Conservation (phyloP, 1,284 basidiomycete genomes). For the Sporisorium scitamineum region DNA sequence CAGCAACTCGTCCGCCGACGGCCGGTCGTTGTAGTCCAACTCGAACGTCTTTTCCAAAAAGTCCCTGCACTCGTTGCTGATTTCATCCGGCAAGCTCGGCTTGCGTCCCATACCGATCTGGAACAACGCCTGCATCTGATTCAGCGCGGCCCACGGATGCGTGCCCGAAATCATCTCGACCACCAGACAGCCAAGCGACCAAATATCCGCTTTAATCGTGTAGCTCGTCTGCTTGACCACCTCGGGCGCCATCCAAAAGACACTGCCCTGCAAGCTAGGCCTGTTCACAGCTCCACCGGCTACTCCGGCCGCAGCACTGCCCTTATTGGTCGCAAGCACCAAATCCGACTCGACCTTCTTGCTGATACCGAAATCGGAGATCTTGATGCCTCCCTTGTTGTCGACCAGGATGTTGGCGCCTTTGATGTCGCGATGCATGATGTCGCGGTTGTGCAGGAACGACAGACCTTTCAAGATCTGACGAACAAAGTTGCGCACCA, state of each 20-base stretch:
- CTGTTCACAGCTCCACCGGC: constrained; percentile 74
- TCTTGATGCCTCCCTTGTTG: constrained; percentile 98
- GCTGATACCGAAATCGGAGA: constrained; percentile 98
- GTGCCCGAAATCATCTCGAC: constrained; percentile 99
- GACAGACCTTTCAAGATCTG: constrained; percentile 92
- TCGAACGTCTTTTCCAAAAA: constrained; percentile 65
- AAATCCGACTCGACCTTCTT: constrained; percentile 90
- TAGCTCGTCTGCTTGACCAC: constrained; percentile 96
- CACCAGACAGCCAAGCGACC: constrained; percentile 96
- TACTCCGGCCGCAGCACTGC: constrained; percentile 14
- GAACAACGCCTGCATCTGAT: constrained; percentile 81
- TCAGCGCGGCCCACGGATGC: constrained; percentile 95
- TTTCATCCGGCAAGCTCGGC: constrained; percentile 63
- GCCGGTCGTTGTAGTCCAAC: constrained; percentile 60
- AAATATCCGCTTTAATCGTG: constrained; percentile 95
- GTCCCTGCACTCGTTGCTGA: constrained; percentile 56
- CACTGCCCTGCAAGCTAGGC: constrained; percentile 93
- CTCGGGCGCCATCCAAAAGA: constrained; percentile 85
- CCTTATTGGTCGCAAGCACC: constrained; percentile 41
- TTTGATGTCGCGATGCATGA: constrained; percentile 98
- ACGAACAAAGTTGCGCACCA: constrained; percentile 92
- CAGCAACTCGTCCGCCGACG: constrained; percentile 59
- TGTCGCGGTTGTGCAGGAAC: constrained; percentile 92
- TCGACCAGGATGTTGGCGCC: constrained; percentile 98
- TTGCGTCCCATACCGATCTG: constrained; percentile 61